Base-by-base conservation (phyloP, 2,329 filamentous ascomycete species). In the Botryotinia globosa region DNA sequence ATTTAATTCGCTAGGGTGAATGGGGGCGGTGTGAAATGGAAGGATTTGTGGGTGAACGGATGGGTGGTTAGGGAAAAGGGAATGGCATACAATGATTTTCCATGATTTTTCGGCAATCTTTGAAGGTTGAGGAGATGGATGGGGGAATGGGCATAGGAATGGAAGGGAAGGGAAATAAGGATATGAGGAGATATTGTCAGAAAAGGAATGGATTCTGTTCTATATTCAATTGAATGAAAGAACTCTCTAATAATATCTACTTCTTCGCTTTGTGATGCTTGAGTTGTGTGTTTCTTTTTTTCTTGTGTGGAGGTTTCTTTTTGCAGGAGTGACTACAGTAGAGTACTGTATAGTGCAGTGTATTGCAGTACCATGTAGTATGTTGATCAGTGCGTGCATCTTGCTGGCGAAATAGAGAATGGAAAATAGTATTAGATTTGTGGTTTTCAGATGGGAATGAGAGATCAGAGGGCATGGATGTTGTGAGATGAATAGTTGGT, bases 61-160 rank as follows among this genome's bases (percentile, higher is more conserved):
- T 66, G 64, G 64, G 37, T 66, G 64, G 51, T 29, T 54, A 29
- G n/a, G 64, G 45, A 48, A 54, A 66, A 66, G 48, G 64, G 45
- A 66, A 66, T 51, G 64, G 64, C n/a, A 66, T 66, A 54, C 64
- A 66, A 66, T 54, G 64, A 66, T 29, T 66, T 39, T 66, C 64
- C 64, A 66, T 39, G 45, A 66, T 54, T 20, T 42, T 54, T 39
- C 45, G 45, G 64, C 22, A 34, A 37, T 18, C 25, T 22, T 51
- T 29, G 44, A 66, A 51, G 34, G 34, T 54, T 39, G 64, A 39
- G 44, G 37, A 51, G 25, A 45, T 29, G 51, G 64, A 39, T 20
- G 29, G 56, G 56, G 18, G 18, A 34, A 58, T 32, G 8, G 29
- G 25, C 14, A 42, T 18, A 18, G 63, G 32, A 22, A 51, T 0